phyloP scores from a whole-genome alignment of 2,329 filamentous ascomycete species.

The Chaetomium strumarium region DNA sequence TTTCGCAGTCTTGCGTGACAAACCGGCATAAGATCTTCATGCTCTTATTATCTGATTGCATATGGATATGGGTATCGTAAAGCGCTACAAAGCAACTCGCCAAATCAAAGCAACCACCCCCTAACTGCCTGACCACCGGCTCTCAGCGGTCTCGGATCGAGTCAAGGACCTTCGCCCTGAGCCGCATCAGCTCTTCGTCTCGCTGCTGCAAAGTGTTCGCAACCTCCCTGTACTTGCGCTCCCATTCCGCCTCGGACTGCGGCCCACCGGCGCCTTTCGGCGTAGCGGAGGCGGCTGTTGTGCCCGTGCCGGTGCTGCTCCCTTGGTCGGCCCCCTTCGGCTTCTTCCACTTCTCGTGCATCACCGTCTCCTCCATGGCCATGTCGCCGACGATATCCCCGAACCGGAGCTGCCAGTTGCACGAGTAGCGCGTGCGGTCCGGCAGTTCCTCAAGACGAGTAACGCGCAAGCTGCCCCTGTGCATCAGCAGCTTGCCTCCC shows the following conservation, averaged over 20 bases:
- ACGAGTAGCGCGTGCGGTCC: conserved; percentile 42
- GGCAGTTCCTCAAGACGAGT: conserved; percentile 39
- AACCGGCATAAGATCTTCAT: no score
- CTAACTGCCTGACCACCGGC: no score
- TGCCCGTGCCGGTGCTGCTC: background rate
- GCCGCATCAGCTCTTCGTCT: conserved; percentile 45
- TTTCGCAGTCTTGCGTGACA: no score
- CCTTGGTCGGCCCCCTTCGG: background rate
- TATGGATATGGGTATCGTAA: background rate
- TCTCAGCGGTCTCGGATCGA: conserved; percentile 25
- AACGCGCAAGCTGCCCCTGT: conserved; percentile 35
- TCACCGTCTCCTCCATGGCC: conserved; percentile 45
- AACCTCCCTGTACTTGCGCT: conserved; percentile 50
- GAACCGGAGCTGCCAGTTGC: conserved; percentile 51
- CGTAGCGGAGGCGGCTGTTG: background rate
- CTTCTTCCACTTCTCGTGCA: conserved; percentile 36
- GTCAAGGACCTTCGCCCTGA: conserved; percentile 40
- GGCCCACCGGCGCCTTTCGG: background rate
- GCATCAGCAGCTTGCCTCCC: conserved; percentile 47
- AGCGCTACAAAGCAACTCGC: no score
- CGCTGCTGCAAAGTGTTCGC: conserved; percentile 54
- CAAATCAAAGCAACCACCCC: no score
- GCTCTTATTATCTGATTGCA: no score
- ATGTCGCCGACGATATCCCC: conserved; percentile 49
- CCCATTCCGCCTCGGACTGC: conserved; percentile 36